These are phyloP conservation scores for Echinosophora koreensis DNA, from an alignment of 306 rosid genomes.

Conservation along the genomic window DNA sequence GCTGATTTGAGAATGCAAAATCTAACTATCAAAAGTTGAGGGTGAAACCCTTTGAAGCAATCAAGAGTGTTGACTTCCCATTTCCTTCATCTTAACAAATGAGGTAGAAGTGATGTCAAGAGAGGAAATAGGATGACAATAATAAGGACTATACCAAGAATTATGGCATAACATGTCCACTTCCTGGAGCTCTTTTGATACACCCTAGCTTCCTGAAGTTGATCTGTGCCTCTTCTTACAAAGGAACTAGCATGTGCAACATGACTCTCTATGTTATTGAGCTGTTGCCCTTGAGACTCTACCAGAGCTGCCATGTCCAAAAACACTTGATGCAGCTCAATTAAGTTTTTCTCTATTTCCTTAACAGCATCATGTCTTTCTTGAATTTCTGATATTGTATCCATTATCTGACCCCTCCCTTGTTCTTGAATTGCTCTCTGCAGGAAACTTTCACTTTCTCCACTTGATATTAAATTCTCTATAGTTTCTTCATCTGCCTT, in stretches of 20 bases:
- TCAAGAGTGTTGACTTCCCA: not conserved
- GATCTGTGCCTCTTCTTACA: conserved; percentile 78
- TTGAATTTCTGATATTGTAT: conserved; percentile 90
- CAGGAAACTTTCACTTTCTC: conserved; percentile 84
- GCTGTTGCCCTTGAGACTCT: conserved; percentile 86
- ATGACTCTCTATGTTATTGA: conserved; percentile 84
- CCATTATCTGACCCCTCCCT: conserved; percentile 92
- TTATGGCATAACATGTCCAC: conserved; percentile 72
- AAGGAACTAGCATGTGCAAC: conserved; percentile 85
- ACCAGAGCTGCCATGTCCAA: conserved; percentile 94
- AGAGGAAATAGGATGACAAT: conserved; percentile 65
- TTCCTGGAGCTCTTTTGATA: conserved; percentile 74
- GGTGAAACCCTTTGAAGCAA: not conserved
- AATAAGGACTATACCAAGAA: conserved; percentile 53
- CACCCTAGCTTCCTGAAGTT: conserved; percentile 77
- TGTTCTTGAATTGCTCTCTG: conserved; percentile 93
- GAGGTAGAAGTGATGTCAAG: conserved; percentile 48
- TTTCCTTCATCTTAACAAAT: conserved; percentile 10
- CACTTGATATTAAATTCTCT: conserved; percentile 81
- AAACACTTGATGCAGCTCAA: conserved; percentile 85
- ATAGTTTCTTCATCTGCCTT: conserved; percentile 82
- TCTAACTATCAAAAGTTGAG: not conserved
- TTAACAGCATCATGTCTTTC: conserved; percentile 90
- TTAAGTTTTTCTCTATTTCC: conserved; percentile 86
- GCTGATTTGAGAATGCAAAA: conserved; percentile 20